Evolutionary conservation across 2,329 filamentous ascomycete genomes (phyloP), one percentile per base, ranked within the genome.

Genomic region (Apiospora koreana): DNA sequence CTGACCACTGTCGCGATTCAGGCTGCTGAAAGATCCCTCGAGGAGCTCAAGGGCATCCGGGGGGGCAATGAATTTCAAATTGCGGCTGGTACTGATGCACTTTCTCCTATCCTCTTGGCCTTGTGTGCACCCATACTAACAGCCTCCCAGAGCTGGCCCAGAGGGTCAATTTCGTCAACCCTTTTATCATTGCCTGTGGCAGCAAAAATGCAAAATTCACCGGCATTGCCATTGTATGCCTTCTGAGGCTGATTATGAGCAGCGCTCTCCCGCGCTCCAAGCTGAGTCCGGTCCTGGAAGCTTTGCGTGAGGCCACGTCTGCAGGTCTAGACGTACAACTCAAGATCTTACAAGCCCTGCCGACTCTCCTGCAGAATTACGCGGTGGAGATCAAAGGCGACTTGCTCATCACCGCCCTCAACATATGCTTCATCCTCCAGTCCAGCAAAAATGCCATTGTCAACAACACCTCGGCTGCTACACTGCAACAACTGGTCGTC

Each of bases 381-480:
- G 90, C 93, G 0, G 86, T 88, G 45, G 93, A 97, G 70, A 84
- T 99, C 46, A 91, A 92, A 71, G 94, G 93, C 1, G 92, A 95
- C 71, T 84, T 97, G 43, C 86, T 99, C 48, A 92, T 94, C 38
- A 94, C 90, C 12, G 90, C 93, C 0, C 83, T 99, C 74, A 95
- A 97, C 79, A 94, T 97, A 78, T 98, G 96, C 82, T 96, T 96
- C 72, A 92, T 94, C 67, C 83, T 99, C 66, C 95, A 98, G 81
- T 92, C 90, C 70, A 96, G 93, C 81, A 98, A 98, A 82, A 97
- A 95, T 83, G 90, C 92, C 35, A 94, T 97, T 68, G 94, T 99
- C 75, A 97, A 95, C 78, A 97, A 97, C 76, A 98, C 97, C 1
- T 96, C 96, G 12, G 94, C 95, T 35, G 96, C 96, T n/a, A 98